phyloP scores from a whole-genome alignment of 352 stramenopile species.

The Phytophthora citrophthora region DNA sequence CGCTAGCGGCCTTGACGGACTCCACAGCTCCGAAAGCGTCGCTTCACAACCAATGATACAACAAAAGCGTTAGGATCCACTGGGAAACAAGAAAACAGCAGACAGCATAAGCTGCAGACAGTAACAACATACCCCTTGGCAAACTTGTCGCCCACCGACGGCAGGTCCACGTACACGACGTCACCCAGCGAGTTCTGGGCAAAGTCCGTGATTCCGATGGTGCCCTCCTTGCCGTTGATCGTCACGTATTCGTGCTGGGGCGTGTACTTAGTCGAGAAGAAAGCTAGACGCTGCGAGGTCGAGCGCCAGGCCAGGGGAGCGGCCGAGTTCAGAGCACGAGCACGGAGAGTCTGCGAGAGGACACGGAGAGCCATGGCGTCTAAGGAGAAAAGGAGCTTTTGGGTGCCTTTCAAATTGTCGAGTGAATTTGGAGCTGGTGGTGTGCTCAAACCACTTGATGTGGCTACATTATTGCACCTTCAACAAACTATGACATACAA shows the following conservation, averaged over 20 bases:
- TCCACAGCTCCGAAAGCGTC: slow-evolving; percentile 97
- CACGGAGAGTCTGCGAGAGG: slow-evolving; percentile 62
- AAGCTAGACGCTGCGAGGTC: slow-evolving; percentile 50
- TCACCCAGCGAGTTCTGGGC: slow-evolving; percentile 97
- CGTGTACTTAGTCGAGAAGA: slow-evolving; percentile 90
- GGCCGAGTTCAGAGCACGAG: slow-evolving; percentile 29
- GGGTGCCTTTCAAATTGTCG: slow-evolving; percentile 30
- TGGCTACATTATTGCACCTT: slow-evolving; percentile 6
- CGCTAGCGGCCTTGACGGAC: slow-evolving; percentile 98
- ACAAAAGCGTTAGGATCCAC: slow-evolving; percentile 15
- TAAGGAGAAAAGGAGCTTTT: slow-evolving; percentile 4
- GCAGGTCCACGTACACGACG: slow-evolving; percentile 97
- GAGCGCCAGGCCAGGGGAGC: slow-evolving; percentile 38
- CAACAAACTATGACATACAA: slow-evolving; percentile 16
- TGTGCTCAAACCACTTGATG: slow-evolving; percentile 4
- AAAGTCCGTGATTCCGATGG: slow-evolving; percentile 98
- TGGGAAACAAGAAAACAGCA: background rate
- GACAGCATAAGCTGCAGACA: background rate
- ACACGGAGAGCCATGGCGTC: slow-evolving; percentile 57
- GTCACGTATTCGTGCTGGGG: slow-evolving; percentile 87
- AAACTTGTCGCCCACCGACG: slow-evolving; percentile 93
- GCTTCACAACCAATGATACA: slow-evolving; percentile 46
- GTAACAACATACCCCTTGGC: slow-evolving; percentile 83
- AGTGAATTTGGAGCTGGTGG: slow-evolving; percentile 19
- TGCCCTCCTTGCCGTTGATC: slow-evolving; percentile 83